Percentiles rank a stretch among this genome's conserved stretches.
These are phyloP conservation scores for Euphorbia celastroides DNA, from an alignment of 441 rosid genomes.

Conservation along the genomic window DNA sequence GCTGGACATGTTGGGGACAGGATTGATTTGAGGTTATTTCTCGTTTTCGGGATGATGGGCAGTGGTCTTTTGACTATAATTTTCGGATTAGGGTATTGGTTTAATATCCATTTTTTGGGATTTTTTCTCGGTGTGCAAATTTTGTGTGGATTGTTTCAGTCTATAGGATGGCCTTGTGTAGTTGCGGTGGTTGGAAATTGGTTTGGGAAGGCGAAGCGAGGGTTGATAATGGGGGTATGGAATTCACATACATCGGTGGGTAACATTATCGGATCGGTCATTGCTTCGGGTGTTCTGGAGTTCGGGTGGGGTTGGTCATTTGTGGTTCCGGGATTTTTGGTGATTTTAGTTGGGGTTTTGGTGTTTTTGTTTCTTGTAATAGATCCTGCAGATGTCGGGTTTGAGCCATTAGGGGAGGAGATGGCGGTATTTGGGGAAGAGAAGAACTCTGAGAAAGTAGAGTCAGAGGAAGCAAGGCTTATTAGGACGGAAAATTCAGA, in stretches of 20 bases:
- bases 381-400: slow-evolving; percentile 68
- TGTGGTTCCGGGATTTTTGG: slow-evolving; percentile 61
- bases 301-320: slow-evolving; percentile 99
- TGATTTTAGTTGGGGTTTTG: slow-evolving; percentile 50
- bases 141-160: slow-evolving; percentile 80
- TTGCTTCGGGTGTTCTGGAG: slow-evolving; percentile 71
- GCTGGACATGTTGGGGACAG: slow-evolving; percentile 86
- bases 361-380: slow-evolving; percentile 69
- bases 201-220: slow-evolving; percentile 90
- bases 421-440: slow-evolving; percentile 36
- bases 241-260: slow-evolving; percentile 86
- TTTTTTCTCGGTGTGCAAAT: slow-evolving; percentile 65
- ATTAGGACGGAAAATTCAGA: slow-evolving; percentile 23
- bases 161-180: slow-evolving; percentile 96
- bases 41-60: slow-evolving; percentile 84
- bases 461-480: slow-evolving; percentile 52
- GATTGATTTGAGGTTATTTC: slow-evolving; percentile 78
- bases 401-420: slow-evolving; percentile 39
- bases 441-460: slow-evolving; percentile 40
- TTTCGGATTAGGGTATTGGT: slow-evolving; percentile 85
- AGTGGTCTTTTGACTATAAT: slow-evolving; percentile 67
- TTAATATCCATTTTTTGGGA: slow-evolving; percentile 49
- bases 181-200: slow-evolving; percentile 87
- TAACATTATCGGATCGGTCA: slow-evolving; percentile 73
- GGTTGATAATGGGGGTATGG: slow-evolving; percentile 93